Evolutionary conservation across 2,329 filamentous ascomycete species (phyloP).

Genomic region (Elsinoe arachidis): DNA sequence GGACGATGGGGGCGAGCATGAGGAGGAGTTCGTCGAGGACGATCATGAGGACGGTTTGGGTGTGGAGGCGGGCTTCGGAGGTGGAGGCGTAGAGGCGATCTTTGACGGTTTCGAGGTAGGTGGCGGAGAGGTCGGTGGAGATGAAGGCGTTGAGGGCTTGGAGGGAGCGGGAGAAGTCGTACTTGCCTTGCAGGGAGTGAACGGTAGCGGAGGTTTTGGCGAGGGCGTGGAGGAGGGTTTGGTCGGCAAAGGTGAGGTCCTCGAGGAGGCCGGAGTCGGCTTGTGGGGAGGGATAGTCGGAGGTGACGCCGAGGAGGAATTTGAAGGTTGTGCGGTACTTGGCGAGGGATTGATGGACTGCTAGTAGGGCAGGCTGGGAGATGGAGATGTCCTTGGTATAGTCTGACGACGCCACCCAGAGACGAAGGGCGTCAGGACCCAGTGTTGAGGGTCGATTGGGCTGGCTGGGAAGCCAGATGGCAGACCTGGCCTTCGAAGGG

Average conservation of each 20-base stretch:
- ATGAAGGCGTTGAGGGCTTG: slow-evolving; percentile 72
- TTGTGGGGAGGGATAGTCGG: slow-evolving; percentile 31
- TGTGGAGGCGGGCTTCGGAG: slow-evolving; percentile 50
- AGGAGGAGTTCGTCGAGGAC: slow-evolving; percentile 65
- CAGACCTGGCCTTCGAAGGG: slow-evolving; percentile 15
- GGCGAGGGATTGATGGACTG: slow-evolving; percentile 65
- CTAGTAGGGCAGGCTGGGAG: slow-evolving; percentile 65
- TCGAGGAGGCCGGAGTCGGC: slow-evolving; percentile 13
- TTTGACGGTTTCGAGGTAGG: slow-evolving; percentile 89
- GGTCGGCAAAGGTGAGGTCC: slow-evolving; percentile 41
- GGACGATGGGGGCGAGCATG: slow-evolving; percentile 74
- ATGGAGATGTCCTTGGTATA: slow-evolving; percentile 83
- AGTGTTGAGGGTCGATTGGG: slow-evolving; percentile 45
- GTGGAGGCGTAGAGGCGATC: slow-evolving; percentile 83
- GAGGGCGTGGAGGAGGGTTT: slow-evolving; percentile 70
- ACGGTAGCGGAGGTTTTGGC: slow-evolving; percentile 57
- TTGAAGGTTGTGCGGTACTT: slow-evolving; percentile 88
- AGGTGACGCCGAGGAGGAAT: slow-evolving; percentile 67
- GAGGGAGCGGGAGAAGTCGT: slow-evolving; percentile 76
- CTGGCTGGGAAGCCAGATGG: slow-evolving; percentile 26
- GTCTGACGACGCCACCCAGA: slow-evolving; percentile 89
- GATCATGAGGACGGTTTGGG: slow-evolving; percentile 48
- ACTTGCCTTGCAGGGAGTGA: slow-evolving; percentile 54
- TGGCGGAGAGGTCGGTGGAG: slow-evolving; percentile 73
- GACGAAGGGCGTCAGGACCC: slow-evolving; percentile 74